Conservation (phyloP, 345 rosid genomes). For the Citrus hindsii region DNA sequence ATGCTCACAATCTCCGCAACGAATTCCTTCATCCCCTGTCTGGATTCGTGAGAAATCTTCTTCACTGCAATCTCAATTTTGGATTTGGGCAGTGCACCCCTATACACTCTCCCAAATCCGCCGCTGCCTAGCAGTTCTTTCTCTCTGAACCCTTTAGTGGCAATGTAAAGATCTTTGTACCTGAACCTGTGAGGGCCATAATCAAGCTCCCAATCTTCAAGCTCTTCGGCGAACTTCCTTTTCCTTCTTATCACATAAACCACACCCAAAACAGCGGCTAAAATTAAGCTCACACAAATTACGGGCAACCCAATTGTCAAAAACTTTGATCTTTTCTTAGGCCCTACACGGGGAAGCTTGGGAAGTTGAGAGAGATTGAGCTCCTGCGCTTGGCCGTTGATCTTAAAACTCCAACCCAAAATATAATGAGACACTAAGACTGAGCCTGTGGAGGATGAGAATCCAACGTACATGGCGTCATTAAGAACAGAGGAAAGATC, state of each 20-base stretch:
- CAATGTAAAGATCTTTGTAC: slow-evolving; percentile 57
- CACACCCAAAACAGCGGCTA: slow-evolving; percentile 12
- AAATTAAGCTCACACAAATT: slow-evolving; percentile 24
- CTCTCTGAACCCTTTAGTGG: slow-evolving; percentile 64
- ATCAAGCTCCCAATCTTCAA: slow-evolving; percentile 73
- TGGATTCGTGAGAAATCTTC: slow-evolving; percentile 55
- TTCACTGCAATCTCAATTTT: slow-evolving; percentile 58
- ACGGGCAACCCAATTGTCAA: slow-evolving; percentile 46
- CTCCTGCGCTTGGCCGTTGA: slow-evolving; percentile 39
- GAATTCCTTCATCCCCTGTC: slow-evolving; percentile 63
- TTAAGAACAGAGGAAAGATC: slow-evolving; percentile 44
- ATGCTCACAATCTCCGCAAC: slow-evolving; percentile 58
- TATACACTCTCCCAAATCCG: slow-evolving; percentile 64
- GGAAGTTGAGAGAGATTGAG: slow-evolving; percentile 53
- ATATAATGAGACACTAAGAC: slow-evolving; percentile 40
- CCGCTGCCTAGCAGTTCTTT: slow-evolving; percentile 58
- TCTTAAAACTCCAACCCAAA: slow-evolving; percentile 67
- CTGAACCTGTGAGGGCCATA: slow-evolving; percentile 59
- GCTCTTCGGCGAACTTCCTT: slow-evolving; percentile 57
- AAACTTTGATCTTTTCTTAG: slow-evolving; percentile 26
- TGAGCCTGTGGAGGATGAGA: slow-evolving; percentile 62
- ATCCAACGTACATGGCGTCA: slow-evolving; percentile 54
- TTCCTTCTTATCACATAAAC: slow-evolving; percentile 34
- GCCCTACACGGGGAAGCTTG: slow-evolving; percentile 44
- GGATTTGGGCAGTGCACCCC: slow-evolving; percentile 44